Evolutionary conservation across 352 stramenopile species (phyloP), one percentile per base, ranked within the genome.

Genomic region (Globisporangium nagaii): DNA sequence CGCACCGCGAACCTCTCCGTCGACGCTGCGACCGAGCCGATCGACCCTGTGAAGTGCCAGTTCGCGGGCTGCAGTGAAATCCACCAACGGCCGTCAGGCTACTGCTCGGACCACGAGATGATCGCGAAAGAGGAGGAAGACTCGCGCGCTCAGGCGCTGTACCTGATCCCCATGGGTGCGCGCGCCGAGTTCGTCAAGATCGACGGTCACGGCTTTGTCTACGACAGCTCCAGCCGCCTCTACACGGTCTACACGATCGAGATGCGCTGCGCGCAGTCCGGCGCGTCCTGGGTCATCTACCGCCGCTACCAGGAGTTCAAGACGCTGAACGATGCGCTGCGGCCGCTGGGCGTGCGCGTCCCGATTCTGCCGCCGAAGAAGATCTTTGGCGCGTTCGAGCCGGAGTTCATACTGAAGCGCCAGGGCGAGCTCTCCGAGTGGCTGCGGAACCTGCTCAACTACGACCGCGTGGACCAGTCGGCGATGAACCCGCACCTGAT

Each of bases 301-400:
- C 79, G 84, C 17, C 68, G 84, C 19, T 94, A 94, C 44, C 82
- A 89, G 53, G 82, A 91, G 52, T 94, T 94, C 62, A 91, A 88
- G 56, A 64, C 80, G 40, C 52, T 94, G 25, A 84, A 88, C 53
- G 81, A 92, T 34, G 54, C 67, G 17, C 58, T 95, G 22, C 77
- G 68, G 30, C 66, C 70, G 4, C 58, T 86, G 49, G 84, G 82
- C 5, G 71, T 93, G 10, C 76, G 81, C n/a, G 73, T 90, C 19
- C 84, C 82, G 12, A 60, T 88, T 35, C 58, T 94, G 11, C 84
- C 84, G 35, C 84, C 84, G 4, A 92, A 92, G 65, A 94, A 94
- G 53, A 68, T 94, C 17, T 65, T 94, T 30, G 84, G 84, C 1
- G 89, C 79, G 15, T 90, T 94, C 41, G 84, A 94, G 39, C 68